Evolutionary conservation across 2,329 filamentous ascomycete species (phyloP).

Genomic region (Beauveria scarabaeidicola): DNA sequence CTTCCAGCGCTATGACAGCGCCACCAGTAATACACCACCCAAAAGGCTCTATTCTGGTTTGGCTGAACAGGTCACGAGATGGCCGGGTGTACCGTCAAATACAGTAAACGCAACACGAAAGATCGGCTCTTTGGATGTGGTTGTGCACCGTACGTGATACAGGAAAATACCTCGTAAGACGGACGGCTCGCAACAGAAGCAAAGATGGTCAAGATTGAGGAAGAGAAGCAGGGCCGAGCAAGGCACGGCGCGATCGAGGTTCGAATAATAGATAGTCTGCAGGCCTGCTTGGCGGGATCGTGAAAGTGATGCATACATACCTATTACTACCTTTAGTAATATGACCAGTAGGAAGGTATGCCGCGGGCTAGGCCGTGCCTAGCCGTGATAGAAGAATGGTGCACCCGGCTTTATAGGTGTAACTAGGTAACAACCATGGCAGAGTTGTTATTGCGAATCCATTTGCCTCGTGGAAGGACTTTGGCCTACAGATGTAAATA

Average conservation of each 20-base stretch:
- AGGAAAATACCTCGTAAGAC: background rate
- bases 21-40: background rate
- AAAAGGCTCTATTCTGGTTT: too few relatives aligned
- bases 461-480: too few relatives aligned
- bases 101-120: background rate
- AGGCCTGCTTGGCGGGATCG: background rate
- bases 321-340: too few relatives aligned
- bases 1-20: background rate
- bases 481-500: too few relatives aligned
- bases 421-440: too few relatives aligned
- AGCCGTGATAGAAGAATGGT: too few relatives aligned
- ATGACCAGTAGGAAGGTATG: too few relatives aligned
- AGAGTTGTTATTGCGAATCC: too few relatives aligned
- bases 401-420: too few relatives aligned
- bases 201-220: background rate
- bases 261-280: too few relatives aligned
- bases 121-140: too few relatives aligned
- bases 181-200: background rate
- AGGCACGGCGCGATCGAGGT: background rate
- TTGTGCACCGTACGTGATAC: background rate
- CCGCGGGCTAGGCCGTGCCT: too few relatives aligned
- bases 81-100: background rate
- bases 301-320: background rate
- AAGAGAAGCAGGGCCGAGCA: background rate
- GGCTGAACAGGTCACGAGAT: background rate